Percentiles rank a stretch among this genome's conserved stretches.
Evolutionary conservation across 2,329 filamentous ascomycete genomes (phyloP).

Genomic region (Orbilia blumenaviensis): DNA sequence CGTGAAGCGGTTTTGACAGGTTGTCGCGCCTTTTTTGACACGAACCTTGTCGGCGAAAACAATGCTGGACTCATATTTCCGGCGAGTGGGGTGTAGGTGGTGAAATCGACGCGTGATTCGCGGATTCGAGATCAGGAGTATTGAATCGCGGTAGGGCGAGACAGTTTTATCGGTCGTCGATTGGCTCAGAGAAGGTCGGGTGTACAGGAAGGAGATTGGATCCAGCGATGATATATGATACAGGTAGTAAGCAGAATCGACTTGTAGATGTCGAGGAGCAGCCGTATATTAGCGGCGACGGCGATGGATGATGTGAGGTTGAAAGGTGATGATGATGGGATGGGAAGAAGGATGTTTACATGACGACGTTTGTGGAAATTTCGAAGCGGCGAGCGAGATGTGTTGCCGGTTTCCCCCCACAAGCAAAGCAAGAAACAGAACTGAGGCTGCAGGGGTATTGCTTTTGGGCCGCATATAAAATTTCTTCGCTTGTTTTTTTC

Average conservation of each 20-base stretch:
- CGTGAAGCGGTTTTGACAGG: not conserved
- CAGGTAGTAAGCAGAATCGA: not conserved
- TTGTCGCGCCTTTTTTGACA: conserved; percentile 27
- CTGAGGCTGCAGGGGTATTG: not conserved
- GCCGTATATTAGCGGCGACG: not conserved
- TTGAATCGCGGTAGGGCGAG: conserved; percentile 18
- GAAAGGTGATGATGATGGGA: conserved; percentile 18
- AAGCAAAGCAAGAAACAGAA: not conserved
- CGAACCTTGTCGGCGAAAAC: conserved; percentile 41
- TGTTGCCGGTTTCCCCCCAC: conserved; percentile 49
- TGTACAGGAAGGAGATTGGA: conserved; percentile 5
- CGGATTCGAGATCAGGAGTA: conserved; percentile 36
- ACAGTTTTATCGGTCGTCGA: not conserved
- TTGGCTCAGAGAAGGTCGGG: not conserved
- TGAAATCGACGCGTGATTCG: conserved; percentile 50
- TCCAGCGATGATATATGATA: not conserved
- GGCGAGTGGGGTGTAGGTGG: not conserved
- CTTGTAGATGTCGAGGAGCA: not conserved
- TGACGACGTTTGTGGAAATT: conserved; percentile 72
- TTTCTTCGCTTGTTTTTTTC: conserved; percentile 59
- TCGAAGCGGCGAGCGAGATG: conserved; percentile 63
- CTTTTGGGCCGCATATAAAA: conserved; percentile 51
- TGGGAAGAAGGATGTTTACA: conserved; percentile 48
- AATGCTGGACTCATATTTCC: conserved; percentile 44
- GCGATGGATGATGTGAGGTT: not conserved